Evolutionary conservation across 805 yeast genomes (phyloP).

Genomic region (Gaillardinia entomophila): DNA sequence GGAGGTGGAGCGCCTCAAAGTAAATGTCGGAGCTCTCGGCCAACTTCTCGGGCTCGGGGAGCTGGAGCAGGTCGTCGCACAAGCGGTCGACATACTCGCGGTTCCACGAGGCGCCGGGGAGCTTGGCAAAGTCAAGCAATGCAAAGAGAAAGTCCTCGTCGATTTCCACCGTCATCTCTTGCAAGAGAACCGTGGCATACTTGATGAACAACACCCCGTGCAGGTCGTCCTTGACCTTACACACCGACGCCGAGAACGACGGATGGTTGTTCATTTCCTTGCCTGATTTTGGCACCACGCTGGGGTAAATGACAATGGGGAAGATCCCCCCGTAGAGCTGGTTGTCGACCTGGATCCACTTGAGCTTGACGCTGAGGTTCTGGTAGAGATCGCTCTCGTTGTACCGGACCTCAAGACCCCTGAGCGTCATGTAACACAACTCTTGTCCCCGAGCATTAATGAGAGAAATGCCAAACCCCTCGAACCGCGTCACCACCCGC

Average conservation of each 20-base stretch:
- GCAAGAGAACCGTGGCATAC: constrained; percentile 83
- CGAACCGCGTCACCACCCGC: constrained; percentile 57
- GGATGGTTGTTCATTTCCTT: constrained; percentile 88
- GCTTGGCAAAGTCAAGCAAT: constrained; percentile 68
- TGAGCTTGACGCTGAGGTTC: constrained; percentile 70
- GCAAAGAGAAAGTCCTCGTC: constrained; percentile 92
- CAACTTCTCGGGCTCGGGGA: constrained; percentile 65
- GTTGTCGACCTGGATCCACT: constrained; percentile 95
- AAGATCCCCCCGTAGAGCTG: constrained; percentile 82
- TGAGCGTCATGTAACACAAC: constrained; percentile 71
- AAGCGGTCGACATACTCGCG: constrained; percentile 37
- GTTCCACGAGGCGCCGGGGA: constrained; percentile 82
- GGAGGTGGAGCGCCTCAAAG: constrained; percentile 88
- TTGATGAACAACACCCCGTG: constrained; percentile 90
- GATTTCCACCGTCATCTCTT: constrained; percentile 86
- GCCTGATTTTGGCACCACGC: constrained; percentile 78
- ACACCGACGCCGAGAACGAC: constrained; percentile 77
- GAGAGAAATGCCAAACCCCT: constrained; percentile 84
- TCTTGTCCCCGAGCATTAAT: constrained; percentile 70
- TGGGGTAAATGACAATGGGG: constrained; percentile 87
- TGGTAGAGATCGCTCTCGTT: constrained; percentile 83
- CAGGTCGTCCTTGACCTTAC: constrained; percentile 78
- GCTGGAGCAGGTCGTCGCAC: constrained; percentile 55
- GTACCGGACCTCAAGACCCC: constrained; percentile 76
- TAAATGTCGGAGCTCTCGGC: constrained; percentile 68